phyloP scores from a whole-genome alignment of 1,139 yeast genomes.

The Pichia sp. region DNA sequence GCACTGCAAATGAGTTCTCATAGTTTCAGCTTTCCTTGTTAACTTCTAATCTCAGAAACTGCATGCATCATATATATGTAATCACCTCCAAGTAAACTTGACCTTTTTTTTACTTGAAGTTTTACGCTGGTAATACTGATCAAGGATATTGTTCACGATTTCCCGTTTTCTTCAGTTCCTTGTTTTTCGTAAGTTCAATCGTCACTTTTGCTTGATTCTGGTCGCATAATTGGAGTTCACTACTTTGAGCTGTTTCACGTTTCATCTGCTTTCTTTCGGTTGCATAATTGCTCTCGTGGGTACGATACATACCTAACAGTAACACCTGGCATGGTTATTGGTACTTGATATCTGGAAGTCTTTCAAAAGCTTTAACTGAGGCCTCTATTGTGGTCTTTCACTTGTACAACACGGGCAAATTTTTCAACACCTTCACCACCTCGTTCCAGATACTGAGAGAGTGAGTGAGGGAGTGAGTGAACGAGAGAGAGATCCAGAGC shows the following conservation, averaged over 20 bases:
- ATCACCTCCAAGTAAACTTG: too few relatives aligned
- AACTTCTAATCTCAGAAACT: too few relatives aligned
- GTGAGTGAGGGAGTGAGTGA: not conserved
- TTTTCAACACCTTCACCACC: slow-evolving; percentile 1
- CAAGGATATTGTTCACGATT: too few relatives aligned
- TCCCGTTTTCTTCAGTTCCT: not conserved
- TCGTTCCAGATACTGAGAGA: not conserved
- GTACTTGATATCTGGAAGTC: slow-evolving; percentile 2
- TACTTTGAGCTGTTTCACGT: not conserved
- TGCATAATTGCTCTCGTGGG: not conserved
- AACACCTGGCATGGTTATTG: slow-evolving; percentile 85
- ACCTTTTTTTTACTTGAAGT: too few relatives aligned
- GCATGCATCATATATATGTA: too few relatives aligned
- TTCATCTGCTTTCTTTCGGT: not conserved
- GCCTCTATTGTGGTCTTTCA: not conserved
- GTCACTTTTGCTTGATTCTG: not conserved
- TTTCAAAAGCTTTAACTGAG: not conserved
- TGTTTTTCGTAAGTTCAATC: not conserved
- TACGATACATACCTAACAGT: slow-evolving; percentile 81
- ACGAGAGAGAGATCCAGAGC: not conserved
- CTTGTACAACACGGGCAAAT: slow-evolving; percentile 1
- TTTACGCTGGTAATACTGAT: too few relatives aligned
- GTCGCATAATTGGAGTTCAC: not conserved
- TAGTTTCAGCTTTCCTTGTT: too few relatives aligned
- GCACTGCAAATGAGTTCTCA: too few relatives aligned